Conservation (phyloP, 2,329 filamentous ascomycete species). For the Nothophaeocryptopus gaeumannii region DNA sequence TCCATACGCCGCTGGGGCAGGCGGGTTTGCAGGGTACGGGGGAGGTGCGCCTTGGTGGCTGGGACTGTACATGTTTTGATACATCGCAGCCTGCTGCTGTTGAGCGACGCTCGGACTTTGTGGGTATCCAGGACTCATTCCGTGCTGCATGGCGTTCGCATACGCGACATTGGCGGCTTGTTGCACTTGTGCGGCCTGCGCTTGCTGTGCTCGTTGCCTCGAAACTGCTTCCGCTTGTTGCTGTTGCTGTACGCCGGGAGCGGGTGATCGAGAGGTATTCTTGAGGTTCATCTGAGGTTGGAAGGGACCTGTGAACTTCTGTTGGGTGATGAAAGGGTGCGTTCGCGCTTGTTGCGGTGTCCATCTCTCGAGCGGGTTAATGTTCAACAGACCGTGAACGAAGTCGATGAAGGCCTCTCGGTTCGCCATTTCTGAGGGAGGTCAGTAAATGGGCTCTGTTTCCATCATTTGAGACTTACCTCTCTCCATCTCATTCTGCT, state of each 20-base stretch:
- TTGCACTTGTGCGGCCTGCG: conserved; percentile 41
- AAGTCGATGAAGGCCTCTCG: conserved; percentile 97
- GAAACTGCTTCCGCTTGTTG: conserved; percentile 91
- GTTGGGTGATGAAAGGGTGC: conserved; percentile 97
- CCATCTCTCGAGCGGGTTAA: conserved; percentile 95
- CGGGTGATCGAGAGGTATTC: conserved; percentile 81
- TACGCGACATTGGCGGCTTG: conserved; percentile 43
- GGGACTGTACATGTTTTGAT: conserved; percentile 67
- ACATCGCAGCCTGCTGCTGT: conserved; percentile 61
- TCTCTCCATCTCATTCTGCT: conserved; percentile 91
- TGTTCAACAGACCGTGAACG: conserved; percentile 84
- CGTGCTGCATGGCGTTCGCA: conserved; percentile 27
- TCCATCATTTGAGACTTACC: conserved; percentile 57
- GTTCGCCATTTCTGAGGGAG: conserved; percentile 86
- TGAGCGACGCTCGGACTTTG: conserved; percentile 32
- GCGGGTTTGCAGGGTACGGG: conserved; percentile 69
- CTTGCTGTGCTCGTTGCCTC: conserved; percentile 75
- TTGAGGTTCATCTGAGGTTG: conserved; percentile 97
- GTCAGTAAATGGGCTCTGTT: conserved; percentile 19
- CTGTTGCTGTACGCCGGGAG: conserved; percentile 91
- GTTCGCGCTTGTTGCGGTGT: conserved; percentile 96
- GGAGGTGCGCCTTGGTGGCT: conserved; percentile 70
- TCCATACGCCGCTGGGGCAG: conserved; percentile 57
- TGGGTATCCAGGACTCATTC: conserved; percentile 41
- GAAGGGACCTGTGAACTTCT: conserved; percentile 94